Percentiles rank a stretch among this genome's conserved stretches.
phyloP scores from a whole-genome alignment of 2,329 filamentous ascomycete species.

The Fusarium nelsonii region DNA sequence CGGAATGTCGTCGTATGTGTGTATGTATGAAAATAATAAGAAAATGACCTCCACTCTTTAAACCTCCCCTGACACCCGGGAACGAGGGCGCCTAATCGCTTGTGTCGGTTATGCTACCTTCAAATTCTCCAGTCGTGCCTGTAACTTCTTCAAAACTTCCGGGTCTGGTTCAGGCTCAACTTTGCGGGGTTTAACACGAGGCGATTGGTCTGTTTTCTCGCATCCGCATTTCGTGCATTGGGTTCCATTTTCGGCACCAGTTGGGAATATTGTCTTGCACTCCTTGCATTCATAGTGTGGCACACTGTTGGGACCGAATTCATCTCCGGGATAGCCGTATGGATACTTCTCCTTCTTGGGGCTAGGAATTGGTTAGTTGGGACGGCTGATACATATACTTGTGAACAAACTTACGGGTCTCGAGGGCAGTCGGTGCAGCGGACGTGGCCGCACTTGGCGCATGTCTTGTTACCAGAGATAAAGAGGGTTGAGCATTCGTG shows the following conservation, averaged over 20 bases:
- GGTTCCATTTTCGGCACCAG: constrained; percentile 62
- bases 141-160: constrained; percentile 68
- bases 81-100: constrained; percentile 1
- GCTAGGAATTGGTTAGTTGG: constrained; percentile 53
- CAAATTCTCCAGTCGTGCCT: constrained; percentile 65
- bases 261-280: constrained; percentile 70
- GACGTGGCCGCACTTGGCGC: constrained; percentile 75
- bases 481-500: constrained; percentile 79
- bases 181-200: constrained; percentile 69
- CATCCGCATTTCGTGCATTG: constrained; percentile 72
- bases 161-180: constrained; percentile 73
- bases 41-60: constrained; percentile 43
- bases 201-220: constrained; percentile 70
- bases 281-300: constrained; percentile 71
- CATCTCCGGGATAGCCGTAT: constrained; percentile 76
- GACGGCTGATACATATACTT: constrained; percentile 11
- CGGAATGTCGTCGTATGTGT: constrained; percentile 29
- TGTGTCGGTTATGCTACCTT: constrained; percentile 50
- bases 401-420: constrained; percentile 74
- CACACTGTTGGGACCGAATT: constrained; percentile 63
- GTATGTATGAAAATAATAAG: constrained; percentile 27
- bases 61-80: constrained; percentile 26
- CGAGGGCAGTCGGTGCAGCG: constrained; percentile 86
- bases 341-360: constrained; percentile 77
- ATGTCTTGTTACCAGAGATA: constrained; percentile 68